Conservation (phyloP, 148 eudicot genomes). For the Tetragonia tetragonoides region DNA sequence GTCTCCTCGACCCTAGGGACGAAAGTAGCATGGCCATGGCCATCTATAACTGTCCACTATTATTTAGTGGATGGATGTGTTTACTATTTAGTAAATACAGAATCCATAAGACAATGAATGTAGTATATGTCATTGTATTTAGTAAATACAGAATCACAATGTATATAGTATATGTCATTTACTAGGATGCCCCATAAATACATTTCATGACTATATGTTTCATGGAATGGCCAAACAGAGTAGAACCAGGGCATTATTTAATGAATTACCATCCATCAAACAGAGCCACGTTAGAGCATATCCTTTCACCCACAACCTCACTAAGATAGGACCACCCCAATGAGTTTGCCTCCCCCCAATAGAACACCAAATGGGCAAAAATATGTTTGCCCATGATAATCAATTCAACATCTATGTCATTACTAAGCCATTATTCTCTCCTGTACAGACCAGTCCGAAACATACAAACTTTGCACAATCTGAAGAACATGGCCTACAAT, state of each 20-base stretch:
- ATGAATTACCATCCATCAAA: constrained; percentile 20
- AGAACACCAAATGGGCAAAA: constrained; percentile 25
- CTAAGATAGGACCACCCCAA: constrained; percentile 28
- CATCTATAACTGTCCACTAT: no score
- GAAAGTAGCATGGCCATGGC: no score
- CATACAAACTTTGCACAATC: constrained; percentile 18
- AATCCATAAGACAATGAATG: no score
- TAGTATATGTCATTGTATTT: no score
- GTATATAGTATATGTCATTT: constrained; percentile 4
- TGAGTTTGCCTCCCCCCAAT: constrained; percentile 25
- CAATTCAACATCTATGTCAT: constrained; percentile 25
- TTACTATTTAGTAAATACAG: no score
- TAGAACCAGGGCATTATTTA: constrained; percentile 22
- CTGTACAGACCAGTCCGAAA: constrained; percentile 13
- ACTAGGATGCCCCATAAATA: constrained; percentile 5
- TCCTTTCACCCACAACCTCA: constrained; percentile 21
- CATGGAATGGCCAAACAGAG: constrained; percentile 16
- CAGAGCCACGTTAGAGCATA: constrained; percentile 15
- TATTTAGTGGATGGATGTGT: no score
- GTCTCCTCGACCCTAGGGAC: no score
- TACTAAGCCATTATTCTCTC: constrained; percentile 21
- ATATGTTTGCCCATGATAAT: constrained; percentile 30
- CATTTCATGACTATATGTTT: constrained; percentile 11
- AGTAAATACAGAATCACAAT: no score
- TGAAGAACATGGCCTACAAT: constrained; percentile 1